phyloP scores from a whole-genome alignment of 495 filamentous ascomycete species.

The Terfezia boudieri region DNA sequence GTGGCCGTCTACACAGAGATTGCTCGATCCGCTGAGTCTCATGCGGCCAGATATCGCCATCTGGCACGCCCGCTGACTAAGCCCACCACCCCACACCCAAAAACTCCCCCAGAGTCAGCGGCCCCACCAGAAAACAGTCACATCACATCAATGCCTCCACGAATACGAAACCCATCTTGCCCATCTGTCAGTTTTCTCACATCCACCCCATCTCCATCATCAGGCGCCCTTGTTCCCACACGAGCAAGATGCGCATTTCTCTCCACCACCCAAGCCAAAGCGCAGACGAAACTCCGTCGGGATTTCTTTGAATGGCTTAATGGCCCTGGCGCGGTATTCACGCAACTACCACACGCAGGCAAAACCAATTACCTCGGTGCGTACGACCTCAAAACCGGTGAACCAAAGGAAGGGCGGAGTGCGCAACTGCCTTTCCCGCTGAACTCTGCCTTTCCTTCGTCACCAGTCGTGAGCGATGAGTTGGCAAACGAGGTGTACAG shows the following conservation, averaged over 20 bases:
- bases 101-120: too few relatives aligned
- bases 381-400: conserved; percentile 21
- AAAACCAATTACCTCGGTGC: conserved; percentile 43
- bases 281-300: conserved; percentile 20
- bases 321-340: conserved; percentile 32
- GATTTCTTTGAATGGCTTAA: conserved; percentile 48
- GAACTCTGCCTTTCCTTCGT: conserved; percentile 7
- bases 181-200: background rate
- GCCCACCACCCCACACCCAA: too few relatives aligned
- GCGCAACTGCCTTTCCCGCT: conserved; percentile 3
- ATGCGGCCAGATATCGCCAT: too few relatives aligned
- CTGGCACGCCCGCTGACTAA: too few relatives aligned
- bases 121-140: too few relatives aligned
- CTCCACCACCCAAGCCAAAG: background rate
- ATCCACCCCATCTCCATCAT: background rate
- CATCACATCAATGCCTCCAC: too few relatives aligned
- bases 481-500: conserved; percentile 54
- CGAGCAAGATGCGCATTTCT: background rate
- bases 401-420: conserved; percentile 2
- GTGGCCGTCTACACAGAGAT: too few relatives aligned
- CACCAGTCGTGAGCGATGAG: conserved; percentile 52
- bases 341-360: conserved; percentile 29
- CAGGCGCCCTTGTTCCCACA: background rate
- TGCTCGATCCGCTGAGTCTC: too few relatives aligned
- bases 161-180: too few relatives aligned